These are phyloP conservation scores for Pisolithus sp. DNA, from an alignment of 768 basidiomycete species.

Conservation along the genomic window DNA sequence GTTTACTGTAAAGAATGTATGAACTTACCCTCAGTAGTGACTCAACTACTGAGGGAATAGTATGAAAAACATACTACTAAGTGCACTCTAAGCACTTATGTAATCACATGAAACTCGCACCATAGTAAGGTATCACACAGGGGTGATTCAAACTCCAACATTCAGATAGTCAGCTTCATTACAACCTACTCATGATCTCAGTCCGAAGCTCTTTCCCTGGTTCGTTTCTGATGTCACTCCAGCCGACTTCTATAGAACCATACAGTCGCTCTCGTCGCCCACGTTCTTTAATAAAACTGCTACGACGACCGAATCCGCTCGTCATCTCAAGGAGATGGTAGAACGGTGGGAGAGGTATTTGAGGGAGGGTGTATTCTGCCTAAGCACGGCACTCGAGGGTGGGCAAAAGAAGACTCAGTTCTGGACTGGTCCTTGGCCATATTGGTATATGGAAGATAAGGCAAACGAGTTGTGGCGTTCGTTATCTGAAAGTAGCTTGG, in stretches of 20 bases:
- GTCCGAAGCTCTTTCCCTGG: conserved; percentile 94
- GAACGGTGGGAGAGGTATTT: conserved; percentile 70
- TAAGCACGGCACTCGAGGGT: conserved; percentile 42
- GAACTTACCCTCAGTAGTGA: no score
- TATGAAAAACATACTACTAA: no score
- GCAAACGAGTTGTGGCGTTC: conserved; percentile 46
- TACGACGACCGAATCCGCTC: conserved; percentile 20
- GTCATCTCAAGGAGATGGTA: conserved; percentile 54
- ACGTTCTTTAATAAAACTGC: conserved; percentile 48
- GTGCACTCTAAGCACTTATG: no score
- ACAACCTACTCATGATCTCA: conserved; percentile 25
- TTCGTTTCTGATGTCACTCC: conserved; percentile 96
- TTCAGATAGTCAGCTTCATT: background rate
- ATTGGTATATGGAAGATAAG: conserved; percentile 61
- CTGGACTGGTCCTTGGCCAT: conserved; percentile 72
- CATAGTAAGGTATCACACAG: no score
- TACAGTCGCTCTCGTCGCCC: conserved; percentile 47
- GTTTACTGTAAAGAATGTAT: no score
- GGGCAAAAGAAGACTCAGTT: conserved; percentile 37
- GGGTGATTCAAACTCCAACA: no score
- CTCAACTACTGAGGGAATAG: no score
- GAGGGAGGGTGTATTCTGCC: conserved; percentile 58
- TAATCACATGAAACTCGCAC: no score
- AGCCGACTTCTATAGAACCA: conserved; percentile 62
- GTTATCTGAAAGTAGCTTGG: conserved; percentile 54